phyloP scores from a whole-genome alignment of 352 stramenopile genomes.

The Globisporangium alternatum region DNA sequence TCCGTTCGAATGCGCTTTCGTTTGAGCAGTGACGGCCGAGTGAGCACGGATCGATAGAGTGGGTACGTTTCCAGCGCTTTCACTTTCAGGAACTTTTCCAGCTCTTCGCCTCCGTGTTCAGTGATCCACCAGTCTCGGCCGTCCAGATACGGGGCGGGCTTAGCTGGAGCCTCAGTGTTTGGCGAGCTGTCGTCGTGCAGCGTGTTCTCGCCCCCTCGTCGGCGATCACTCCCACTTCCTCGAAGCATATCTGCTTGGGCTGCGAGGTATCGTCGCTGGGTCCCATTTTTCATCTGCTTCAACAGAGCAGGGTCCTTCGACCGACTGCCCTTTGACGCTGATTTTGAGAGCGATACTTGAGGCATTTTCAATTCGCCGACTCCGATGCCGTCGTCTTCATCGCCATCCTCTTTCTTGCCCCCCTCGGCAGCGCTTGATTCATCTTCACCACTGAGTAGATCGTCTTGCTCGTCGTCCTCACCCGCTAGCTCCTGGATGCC shows the following conservation, averaged over 20 bases:
- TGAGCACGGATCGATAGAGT: conserved; percentile 59
- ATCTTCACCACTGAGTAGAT: background rate
- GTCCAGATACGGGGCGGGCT: conserved; percentile 40
- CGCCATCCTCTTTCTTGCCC: conserved; percentile 9
- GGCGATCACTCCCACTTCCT: background rate
- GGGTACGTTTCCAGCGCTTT: conserved; percentile 78
- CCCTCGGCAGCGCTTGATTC: conserved; percentile 8
- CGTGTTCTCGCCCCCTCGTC: background rate
- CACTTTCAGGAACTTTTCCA: conserved; percentile 69
- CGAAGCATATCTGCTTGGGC: conserved; percentile 41
- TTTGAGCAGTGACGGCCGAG: conserved; percentile 48
- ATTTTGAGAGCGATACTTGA: conserved; percentile 20
- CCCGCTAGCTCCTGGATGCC: conserved; percentile 8
- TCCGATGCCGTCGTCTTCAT: conserved; percentile 53
- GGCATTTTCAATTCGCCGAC: conserved; percentile 46
- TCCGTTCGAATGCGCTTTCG: conserved; percentile 53
- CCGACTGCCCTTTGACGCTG: conserved; percentile 3
- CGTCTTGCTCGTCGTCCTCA: conserved; percentile 10
- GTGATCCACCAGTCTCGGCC: conserved; percentile 79
- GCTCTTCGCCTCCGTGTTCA: conserved; percentile 63
- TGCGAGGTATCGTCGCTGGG: conserved; percentile 53
- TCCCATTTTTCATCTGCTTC: conserved; percentile 38
- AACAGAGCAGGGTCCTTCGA: conserved; percentile 46
- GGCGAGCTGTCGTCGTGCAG: conserved; percentile 11
- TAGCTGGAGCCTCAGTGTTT: conserved; percentile 12